Evolutionary conservation across 2,329 filamentous ascomycete species (phyloP).

Genomic region (Leptodontidium sp.): DNA sequence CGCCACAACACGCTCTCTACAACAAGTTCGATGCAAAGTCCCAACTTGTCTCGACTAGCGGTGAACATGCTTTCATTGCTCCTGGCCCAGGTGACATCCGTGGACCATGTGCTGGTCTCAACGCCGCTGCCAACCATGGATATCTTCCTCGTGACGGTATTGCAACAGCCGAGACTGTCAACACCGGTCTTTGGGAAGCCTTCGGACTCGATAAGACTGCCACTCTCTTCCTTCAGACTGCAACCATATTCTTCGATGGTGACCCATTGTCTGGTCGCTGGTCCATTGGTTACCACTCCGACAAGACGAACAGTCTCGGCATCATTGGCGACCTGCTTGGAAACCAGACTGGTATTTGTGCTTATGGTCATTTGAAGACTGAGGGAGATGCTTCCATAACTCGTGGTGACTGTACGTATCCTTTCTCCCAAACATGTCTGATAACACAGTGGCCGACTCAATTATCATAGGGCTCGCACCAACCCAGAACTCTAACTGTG

Average conservation of each 20-base stretch:
- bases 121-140: conserved; percentile 52
- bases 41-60: conserved; percentile 32
- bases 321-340: conserved; percentile 28
- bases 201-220: conserved; percentile 35
- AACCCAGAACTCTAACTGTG: conserved; percentile 34
- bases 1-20: conserved; percentile 28
- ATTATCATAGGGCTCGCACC: conserved; percentile 22
- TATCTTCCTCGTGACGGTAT: conserved; percentile 44
- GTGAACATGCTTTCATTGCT: conserved; percentile 27
- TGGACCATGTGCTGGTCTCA: conserved; percentile 48
- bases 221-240: conserved; percentile 30
- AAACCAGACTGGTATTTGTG: conserved; percentile 33
- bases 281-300: conserved; percentile 33
- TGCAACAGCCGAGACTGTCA: conserved; percentile 23
- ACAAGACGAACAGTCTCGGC: conserved; percentile 30
- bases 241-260: conserved; percentile 35
- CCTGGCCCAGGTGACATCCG: conserved; percentile 34
- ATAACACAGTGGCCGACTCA: not conserved
- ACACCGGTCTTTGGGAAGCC: conserved; percentile 27
- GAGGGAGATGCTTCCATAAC: conserved; percentile 35
- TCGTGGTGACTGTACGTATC: conserved; percentile 28
- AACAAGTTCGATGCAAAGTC: conserved; percentile 31
- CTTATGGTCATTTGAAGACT: conserved; percentile 33
- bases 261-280: conserved; percentile 33
- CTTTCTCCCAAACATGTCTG: not conserved